phyloP scores from a whole-genome alignment of 768 basidiomycete genomes.

The Coprinellus aureogranulatus region DNA sequence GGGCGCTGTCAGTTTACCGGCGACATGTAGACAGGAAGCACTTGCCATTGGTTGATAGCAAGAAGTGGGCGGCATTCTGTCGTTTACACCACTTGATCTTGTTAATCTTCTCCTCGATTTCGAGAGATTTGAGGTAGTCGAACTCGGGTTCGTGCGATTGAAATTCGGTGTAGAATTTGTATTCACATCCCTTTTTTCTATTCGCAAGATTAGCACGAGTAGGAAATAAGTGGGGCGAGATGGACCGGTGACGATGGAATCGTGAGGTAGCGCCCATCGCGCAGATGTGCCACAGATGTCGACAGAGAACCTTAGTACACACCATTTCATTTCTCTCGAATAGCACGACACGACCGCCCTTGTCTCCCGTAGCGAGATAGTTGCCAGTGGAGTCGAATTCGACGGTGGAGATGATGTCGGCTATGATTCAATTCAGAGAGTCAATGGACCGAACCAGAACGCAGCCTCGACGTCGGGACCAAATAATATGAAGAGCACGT shows the following conservation, averaged over 20 bases:
- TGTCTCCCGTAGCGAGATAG: constrained; percentile 99
- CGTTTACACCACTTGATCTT: constrained; percentile 99
- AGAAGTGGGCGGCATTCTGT: constrained; percentile 95
- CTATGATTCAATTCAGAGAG: constrained; percentile 40
- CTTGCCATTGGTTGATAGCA: constrained; percentile 94
- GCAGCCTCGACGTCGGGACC: constrained; percentile 1
- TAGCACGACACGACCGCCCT: constrained; percentile 96
- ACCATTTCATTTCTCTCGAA: constrained; percentile 99
- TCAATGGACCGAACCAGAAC: not conserved
- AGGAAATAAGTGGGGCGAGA: constrained; percentile 14
- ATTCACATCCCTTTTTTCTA: constrained; percentile 99
- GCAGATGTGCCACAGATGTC: constrained; percentile 14
- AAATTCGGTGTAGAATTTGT: constrained; percentile 99
- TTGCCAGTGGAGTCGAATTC: constrained; percentile 99
- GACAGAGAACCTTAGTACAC: constrained; percentile 18
- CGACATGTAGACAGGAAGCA: constrained; percentile 3
- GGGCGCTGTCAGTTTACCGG: constrained; percentile 10
- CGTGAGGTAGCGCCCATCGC: not conserved
- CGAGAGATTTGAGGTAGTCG: constrained; percentile 98
- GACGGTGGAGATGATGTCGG: constrained; percentile 99
- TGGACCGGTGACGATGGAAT: constrained; percentile 6
- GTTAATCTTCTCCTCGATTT: constrained; percentile 99
- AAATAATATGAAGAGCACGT: constrained; percentile 18
- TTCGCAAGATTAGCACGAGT: constrained; percentile 3
- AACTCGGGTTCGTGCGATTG: constrained; percentile 99